Evolutionary conservation across 805 yeast species (phyloP), one percentile per base, ranked within the genome.

Genomic region (Yarrowia yakushimensis): DNA sequence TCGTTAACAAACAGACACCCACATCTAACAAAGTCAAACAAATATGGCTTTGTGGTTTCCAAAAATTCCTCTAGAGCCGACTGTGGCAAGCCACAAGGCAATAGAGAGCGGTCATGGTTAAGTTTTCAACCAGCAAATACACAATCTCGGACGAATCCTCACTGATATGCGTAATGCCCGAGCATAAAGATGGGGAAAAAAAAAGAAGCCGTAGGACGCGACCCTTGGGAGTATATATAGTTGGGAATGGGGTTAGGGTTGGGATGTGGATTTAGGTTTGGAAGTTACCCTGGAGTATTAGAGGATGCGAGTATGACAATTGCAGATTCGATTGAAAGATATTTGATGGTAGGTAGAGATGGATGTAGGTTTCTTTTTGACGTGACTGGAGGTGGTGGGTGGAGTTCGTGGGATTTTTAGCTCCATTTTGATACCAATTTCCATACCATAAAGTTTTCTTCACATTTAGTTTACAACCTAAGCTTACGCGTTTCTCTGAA

Each of bases 131-230:
- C 96, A 93, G 99, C 99, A 93, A 93, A 93, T 90, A 94, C 98
- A 93, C 96, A 96, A 92, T 91, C 99, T 93, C 99, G 98, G 99
- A 94, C 97, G 97, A 92, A 91, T 94, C 99, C 98, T 93, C 99
- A 93, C 97, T 92, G 98, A 93, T 91, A 90, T 96, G 96, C 97
- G 98, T 94, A 93, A 91, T 93, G 97, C 98, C 98, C 99, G 87
- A 88, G 99, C 98, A 93, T 90, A 93, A 93, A 87, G 97, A 92
- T 89, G 59, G 59, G 57, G 59, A 34, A 36, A 50, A 50, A 48
- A 50, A 50, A 50, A 50, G 43, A 34, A 34, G 28, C 59, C 59
- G 42, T 23, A 33, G 59, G 59, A 9, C 43, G 59, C 43, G 33
- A 5, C 4, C 3, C 4, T 1, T 10, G 2, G 22, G 33, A 6